Conservation (phyloP, 1,139 yeast species). For the Zygoascus meyerae region DNA sequence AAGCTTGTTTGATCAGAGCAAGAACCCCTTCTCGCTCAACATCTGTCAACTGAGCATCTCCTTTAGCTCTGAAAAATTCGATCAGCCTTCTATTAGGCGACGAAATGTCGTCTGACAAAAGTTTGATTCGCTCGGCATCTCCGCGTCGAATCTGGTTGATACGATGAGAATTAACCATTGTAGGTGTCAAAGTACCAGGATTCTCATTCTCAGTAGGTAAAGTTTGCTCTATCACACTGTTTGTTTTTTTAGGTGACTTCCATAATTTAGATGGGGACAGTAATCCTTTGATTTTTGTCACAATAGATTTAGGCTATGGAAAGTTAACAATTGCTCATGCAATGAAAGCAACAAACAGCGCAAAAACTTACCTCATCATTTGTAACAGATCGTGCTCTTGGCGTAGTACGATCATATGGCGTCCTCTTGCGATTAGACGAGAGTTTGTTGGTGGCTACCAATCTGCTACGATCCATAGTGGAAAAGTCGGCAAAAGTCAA, state of each 20-base stretch:
- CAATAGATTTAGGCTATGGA: conserved; percentile 7
- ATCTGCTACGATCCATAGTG: neutral
- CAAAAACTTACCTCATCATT: conserved; percentile 3
- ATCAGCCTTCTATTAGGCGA: conserved; percentile 57
- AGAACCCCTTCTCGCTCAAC: conserved; percentile 82
- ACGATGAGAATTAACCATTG: neutral
- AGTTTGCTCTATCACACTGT: neutral
- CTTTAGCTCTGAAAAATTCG: conserved; percentile 67
- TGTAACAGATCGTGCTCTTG: neutral
- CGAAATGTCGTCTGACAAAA: neutral
- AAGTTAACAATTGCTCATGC: neutral
- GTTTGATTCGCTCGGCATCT: conserved; percentile 15
- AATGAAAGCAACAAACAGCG: neutral
- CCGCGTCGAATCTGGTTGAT: neutral
- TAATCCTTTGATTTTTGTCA: conserved; percentile 20
- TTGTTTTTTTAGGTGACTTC: neutral
- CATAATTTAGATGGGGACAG: conserved; percentile 18
- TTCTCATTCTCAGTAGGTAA: neutral
- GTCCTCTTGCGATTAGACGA: conserved; percentile 13
- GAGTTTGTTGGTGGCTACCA: conserved; percentile 2
- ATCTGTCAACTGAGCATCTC: conserved; percentile 66
- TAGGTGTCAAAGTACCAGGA: neutral
- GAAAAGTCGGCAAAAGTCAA: no score
- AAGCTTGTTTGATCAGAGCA: conserved; percentile 43
- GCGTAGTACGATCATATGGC: conserved; percentile 17